Evolutionary conservation across 2,329 filamentous ascomycete species (phyloP).

Genomic region (Berkeleyomyces basicola): DNA sequence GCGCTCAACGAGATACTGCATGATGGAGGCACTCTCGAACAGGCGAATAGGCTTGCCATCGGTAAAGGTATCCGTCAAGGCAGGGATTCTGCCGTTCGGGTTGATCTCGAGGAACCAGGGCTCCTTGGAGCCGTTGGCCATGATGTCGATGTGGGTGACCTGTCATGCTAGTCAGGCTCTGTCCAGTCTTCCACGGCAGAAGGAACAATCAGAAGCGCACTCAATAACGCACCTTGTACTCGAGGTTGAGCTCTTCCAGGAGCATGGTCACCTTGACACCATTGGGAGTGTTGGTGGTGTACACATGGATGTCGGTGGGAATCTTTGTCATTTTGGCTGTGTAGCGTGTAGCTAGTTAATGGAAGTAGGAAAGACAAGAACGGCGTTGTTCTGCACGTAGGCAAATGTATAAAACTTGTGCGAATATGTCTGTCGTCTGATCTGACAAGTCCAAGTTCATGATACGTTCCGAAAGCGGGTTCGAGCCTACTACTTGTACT

Average conservation of each 20-base stretch:
- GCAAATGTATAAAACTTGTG: neutral
- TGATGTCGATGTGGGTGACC: conserved; percentile 7
- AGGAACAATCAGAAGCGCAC: neutral
- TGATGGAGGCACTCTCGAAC: conserved; percentile 71
- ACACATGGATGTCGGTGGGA: conserved; percentile 54
- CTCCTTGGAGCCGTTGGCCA: conserved; percentile 24
- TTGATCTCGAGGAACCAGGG: conserved; percentile 84
- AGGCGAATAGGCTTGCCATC: conserved; percentile 58
- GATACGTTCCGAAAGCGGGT: no score
- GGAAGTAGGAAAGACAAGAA: neutral
- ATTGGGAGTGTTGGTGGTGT: conserved; percentile 72
- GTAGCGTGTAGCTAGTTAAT: conserved; percentile 7
- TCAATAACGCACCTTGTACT: conserved; percentile 47
- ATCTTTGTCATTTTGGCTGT: conserved; percentile 27
- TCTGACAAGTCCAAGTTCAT: neutral
- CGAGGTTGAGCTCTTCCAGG: conserved; percentile 66
- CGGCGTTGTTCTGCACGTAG: neutral
- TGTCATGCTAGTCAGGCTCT: neutral
- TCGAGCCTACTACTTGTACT: no score
- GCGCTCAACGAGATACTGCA: conserved; percentile 67
- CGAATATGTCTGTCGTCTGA: neutral
- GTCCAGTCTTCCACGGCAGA: neutral
- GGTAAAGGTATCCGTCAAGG: conserved; percentile 60
- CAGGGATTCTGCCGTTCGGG: conserved; percentile 82
- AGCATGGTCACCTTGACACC: conserved; percentile 80